Evolutionary conservation across 1,284 basidiomycete species (phyloP).

Genomic region (Chiua sp.): DNA sequence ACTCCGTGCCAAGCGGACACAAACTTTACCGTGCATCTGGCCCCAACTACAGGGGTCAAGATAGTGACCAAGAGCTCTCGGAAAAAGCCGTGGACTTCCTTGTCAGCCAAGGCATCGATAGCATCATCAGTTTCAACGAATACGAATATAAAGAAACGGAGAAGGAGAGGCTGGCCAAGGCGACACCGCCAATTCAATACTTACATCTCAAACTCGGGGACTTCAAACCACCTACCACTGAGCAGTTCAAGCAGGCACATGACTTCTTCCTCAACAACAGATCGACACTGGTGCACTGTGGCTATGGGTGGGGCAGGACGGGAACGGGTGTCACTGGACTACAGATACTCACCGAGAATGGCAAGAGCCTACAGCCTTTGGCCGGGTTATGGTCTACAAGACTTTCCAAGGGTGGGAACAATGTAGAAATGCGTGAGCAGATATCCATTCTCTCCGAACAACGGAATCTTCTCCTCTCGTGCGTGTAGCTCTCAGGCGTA

Average conservation of each 20-base stretch:
- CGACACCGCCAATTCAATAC: slow-evolving; percentile 11
- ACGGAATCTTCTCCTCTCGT: slow-evolving; percentile 13
- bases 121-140: slow-evolving; percentile 18
- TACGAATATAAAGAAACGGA: slow-evolving; percentile 6
- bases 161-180: slow-evolving; percentile 5
- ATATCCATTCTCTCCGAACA: slow-evolving; percentile 13
- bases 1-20: slow-evolving; percentile 11
- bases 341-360: slow-evolving; percentile 11
- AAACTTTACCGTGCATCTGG: slow-evolving; percentile 21
- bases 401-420: slow-evolving; percentile 10
- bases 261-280: slow-evolving; percentile 15
- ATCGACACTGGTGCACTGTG: slow-evolving; percentile 16
- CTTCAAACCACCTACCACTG: slow-evolving; percentile 13
- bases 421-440: slow-evolving; percentile 16
- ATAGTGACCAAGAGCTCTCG: slow-evolving; percentile 11
- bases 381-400: slow-evolving; percentile 3
- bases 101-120: slow-evolving; percentile 11
- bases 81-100: slow-evolving; percentile 17
- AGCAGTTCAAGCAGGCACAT: slow-evolving; percentile 13
- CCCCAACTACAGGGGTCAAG: slow-evolving; percentile 10
- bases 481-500: not conserved
- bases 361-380: not conserved
- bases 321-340: slow-evolving; percentile 19
- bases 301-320: slow-evolving; percentile 15
- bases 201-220: slow-evolving; percentile 19